Evolutionary conservation across 441 rosid genomes (phyloP).

Genomic region (Daphne laureola): DNA sequence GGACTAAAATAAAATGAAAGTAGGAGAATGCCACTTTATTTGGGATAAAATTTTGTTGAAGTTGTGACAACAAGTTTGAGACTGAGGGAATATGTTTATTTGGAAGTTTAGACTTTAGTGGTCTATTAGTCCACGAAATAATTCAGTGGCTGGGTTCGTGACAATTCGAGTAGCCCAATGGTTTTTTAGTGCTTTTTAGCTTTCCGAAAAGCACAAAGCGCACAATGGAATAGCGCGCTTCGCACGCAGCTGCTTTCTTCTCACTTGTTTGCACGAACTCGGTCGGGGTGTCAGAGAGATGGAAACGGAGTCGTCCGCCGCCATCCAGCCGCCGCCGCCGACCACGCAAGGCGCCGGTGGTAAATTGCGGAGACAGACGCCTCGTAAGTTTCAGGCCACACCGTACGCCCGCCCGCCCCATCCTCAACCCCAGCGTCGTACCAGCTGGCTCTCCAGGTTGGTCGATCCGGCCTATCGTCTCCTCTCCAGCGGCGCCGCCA

Average conservation of each 20-base stretch:
- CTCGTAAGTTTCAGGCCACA: conserved; percentile 33
- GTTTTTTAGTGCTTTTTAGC: too few relatives aligned
- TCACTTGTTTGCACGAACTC: too few relatives aligned
- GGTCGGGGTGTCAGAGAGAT: conserved; percentile 4
- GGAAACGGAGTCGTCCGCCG: conserved; percentile 25
- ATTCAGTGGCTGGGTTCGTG: too few relatives aligned
- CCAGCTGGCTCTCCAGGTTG: conserved; percentile 61
- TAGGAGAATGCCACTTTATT: too few relatives aligned
- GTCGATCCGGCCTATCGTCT: conserved; percentile 73
- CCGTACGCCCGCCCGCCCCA: conserved; percentile 67
- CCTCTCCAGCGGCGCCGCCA: conserved; percentile 48
- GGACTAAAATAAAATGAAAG: too few relatives aligned
- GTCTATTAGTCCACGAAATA: too few relatives aligned
- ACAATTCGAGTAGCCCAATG: too few relatives aligned
- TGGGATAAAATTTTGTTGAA: too few relatives aligned
- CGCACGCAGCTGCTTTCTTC: neutral
- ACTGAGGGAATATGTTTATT: too few relatives aligned
- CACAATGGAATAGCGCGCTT: conserved; percentile 12
- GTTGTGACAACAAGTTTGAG: too few relatives aligned
- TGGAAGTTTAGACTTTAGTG: too few relatives aligned
- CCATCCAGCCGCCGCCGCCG: conserved; percentile 7
- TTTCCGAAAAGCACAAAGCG: neutral
- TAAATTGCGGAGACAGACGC: conserved; percentile 40
- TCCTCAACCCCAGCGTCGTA: conserved; percentile 29
- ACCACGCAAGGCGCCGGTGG: conserved; percentile 54